These are phyloP conservation scores for Epichloe sibirici DNA, from an alignment of 2,329 filamentous ascomycete genomes.

Conservation along the genomic window DNA sequence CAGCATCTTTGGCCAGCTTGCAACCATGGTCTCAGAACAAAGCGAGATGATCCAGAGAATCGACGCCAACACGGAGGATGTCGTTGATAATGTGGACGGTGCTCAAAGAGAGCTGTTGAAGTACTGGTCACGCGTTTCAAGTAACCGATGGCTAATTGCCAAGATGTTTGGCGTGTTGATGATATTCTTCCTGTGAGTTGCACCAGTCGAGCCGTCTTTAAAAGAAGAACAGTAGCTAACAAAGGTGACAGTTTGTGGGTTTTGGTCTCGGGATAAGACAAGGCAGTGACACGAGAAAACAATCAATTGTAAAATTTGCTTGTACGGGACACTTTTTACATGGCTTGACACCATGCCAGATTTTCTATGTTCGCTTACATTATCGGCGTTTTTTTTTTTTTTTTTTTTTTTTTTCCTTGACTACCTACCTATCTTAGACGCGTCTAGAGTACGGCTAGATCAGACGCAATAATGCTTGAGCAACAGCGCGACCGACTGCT, in stretches of 20 bases:
- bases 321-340: neutral
- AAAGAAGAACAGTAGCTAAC: neutral
- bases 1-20: slow-evolving; percentile 81
- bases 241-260: slow-evolving; percentile 23
- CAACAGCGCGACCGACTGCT: neutral
- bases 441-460: slow-evolving; percentile 7
- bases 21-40: slow-evolving; percentile 94
- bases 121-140: slow-evolving; percentile 89
- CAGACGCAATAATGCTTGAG: slow-evolving; percentile 3
- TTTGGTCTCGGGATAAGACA: slow-evolving; percentile 24
- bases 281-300: neutral
- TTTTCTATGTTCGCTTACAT: slow-evolving; percentile 3
- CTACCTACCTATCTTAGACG: neutral
- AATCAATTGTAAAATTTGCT: neutral
- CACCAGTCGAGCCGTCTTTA: neutral
- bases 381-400: neutral
- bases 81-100: slow-evolving; percentile 96
- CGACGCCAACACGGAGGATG: slow-evolving; percentile 93
- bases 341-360: neutral
- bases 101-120: slow-evolving; percentile 91
- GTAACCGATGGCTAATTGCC: slow-evolving; percentile 89
- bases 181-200: slow-evolving; percentile 68
- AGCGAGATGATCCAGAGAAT: slow-evolving; percentile 96
- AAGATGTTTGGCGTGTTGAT: slow-evolving; percentile 74
- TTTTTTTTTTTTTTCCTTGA: neutral